Evolutionary conservation across 306 rosid genomes (phyloP).

Genomic region (Phaseolus lunatus): DNA sequence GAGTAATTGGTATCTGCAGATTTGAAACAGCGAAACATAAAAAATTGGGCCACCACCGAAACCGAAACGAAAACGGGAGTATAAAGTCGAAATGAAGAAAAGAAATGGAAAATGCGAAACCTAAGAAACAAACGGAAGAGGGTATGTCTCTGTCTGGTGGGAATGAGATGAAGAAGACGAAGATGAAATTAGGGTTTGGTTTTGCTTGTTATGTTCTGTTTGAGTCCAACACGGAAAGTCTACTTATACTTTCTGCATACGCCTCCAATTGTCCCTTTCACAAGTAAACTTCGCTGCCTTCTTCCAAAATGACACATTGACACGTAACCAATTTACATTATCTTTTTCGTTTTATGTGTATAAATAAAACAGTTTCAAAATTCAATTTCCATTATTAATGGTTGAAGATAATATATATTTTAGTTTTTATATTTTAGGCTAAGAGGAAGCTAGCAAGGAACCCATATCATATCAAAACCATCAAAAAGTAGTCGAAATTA

Average conservation of each 20-base stretch:
- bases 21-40: constrained; percentile 52
- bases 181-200: constrained; percentile 39
- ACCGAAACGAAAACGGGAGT: background rate
- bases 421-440: background rate
- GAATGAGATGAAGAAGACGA: background rate
- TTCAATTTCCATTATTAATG: too few relatives aligned
- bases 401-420: too few relatives aligned
- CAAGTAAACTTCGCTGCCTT: constrained; percentile 47
- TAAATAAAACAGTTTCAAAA: too few relatives aligned
- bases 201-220: constrained; percentile 17
- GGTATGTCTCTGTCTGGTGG: background rate
- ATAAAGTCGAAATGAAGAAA: background rate
- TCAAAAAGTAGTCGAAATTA: too few relatives aligned
- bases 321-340: background rate
- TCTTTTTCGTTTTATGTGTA: background rate
- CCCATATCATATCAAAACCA: too few relatives aligned
- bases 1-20: constrained; percentile 52
- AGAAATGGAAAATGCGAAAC: constrained; percentile 36
- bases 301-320: background rate
- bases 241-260: constrained; percentile 37
- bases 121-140: constrained; percentile 34
- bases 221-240: constrained; percentile 54
- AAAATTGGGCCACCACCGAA: constrained; percentile 9
- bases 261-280: constrained; percentile 39
- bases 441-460: background rate